phyloP scores from a whole-genome alignment of 768 basidiomycete genomes.

The Mycena venus region DNA sequence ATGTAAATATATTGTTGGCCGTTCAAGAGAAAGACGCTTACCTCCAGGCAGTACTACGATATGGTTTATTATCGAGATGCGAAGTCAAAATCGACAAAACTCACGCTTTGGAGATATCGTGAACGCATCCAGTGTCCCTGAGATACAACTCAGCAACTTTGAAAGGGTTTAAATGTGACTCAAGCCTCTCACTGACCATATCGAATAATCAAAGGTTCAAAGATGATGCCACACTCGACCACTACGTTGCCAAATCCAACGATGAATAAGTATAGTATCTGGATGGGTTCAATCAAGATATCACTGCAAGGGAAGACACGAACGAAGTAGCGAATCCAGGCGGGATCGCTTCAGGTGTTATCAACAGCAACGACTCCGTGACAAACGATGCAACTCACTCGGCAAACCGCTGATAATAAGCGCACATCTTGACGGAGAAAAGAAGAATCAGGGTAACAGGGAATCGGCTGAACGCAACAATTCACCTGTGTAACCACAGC shows the following conservation, averaged over 20 bases:
- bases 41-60: slow-evolving; percentile 9
- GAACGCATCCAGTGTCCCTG: neutral
- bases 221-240: slow-evolving; percentile 22
- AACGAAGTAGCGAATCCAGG: slow-evolving; percentile 8
- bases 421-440: slow-evolving; percentile 2
- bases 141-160: neutral
- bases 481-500: slow-evolving; percentile 11
- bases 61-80: neutral
- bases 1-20: neutral
- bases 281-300: neutral
- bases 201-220: slow-evolving; percentile 17
- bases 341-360: neutral
- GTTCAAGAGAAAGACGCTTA: neutral
- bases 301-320: neutral
- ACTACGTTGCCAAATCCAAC: slow-evolving; percentile 16
- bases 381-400: neutral
- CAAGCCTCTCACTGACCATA: slow-evolving; percentile 8
- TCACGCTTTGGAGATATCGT: slow-evolving; percentile 1
- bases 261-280: slow-evolving; percentile 25
- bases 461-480: neutral
- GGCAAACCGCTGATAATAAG: slow-evolving; percentile 9
- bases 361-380: neutral
- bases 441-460: neutral
- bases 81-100: neutral
- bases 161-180: neutral